Evolutionary conservation across 495 filamentous ascomycete species (phyloP).

Genomic region (Penicillium ucsense): DNA sequence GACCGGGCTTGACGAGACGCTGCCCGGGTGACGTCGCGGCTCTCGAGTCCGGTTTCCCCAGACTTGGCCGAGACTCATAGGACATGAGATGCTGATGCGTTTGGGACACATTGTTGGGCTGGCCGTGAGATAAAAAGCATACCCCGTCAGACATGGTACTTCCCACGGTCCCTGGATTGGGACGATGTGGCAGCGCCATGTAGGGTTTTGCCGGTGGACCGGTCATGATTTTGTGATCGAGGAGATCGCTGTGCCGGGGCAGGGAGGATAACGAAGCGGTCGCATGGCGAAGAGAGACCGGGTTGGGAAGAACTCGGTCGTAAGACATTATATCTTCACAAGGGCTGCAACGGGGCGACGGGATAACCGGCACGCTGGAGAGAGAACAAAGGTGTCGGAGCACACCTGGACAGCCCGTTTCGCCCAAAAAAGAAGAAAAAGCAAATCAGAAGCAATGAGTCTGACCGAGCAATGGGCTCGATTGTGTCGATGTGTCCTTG

Average conservation of each 20-base stretch:
- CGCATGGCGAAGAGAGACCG: slow-evolving; percentile 38
- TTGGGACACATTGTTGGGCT: slow-evolving; percentile 14
- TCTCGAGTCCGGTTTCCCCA: neutral
- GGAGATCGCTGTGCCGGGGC: slow-evolving; percentile 28
- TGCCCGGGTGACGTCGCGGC: slow-evolving; percentile 2
- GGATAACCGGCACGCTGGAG: no score
- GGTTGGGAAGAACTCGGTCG: slow-evolving; percentile 46
- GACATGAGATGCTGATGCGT: slow-evolving; percentile 22
- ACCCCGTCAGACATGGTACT: neutral
- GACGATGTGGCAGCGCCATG: slow-evolving; percentile 6
- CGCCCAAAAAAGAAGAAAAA: slow-evolving; percentile 9
- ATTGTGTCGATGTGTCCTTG: no score
- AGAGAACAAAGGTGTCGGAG: no score
- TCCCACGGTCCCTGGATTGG: neutral
- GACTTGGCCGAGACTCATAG: slow-evolving; percentile 16
- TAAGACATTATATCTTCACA: slow-evolving; percentile 40
- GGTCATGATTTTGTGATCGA: slow-evolving; percentile 45
- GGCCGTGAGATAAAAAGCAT: slow-evolving; percentile 16
- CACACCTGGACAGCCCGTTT: no score
- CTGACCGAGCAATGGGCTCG: no score
- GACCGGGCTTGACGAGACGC: slow-evolving; percentile 2
- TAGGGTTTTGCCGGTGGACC: slow-evolving; percentile 20
- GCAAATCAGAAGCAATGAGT: slow-evolving; percentile 1
- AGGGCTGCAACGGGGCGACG: neutral
- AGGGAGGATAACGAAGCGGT: slow-evolving; percentile 19